Base-by-base conservation (phyloP, 768 basidiomycete genomes). In the Agaricus subrufescens region DNA sequence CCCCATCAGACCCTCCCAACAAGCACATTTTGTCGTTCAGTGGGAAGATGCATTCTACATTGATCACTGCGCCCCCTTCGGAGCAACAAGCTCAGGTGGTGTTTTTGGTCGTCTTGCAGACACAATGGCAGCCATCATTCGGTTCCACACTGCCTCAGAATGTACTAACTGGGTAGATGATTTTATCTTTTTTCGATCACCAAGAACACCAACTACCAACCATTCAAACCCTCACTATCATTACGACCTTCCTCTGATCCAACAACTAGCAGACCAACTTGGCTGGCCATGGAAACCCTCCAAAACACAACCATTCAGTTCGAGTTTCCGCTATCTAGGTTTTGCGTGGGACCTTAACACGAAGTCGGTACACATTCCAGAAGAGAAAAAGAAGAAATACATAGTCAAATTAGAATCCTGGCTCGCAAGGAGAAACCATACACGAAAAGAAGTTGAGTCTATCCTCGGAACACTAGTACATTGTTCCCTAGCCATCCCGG, bases 391-490 rank as follows among this genome's bases (percentile, higher is more conserved):
- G 7, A 4, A 2, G 0, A 67, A 68, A 31, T 74, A 74, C 44
- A 29, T 71, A 0, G 27, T 1, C 1, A 65, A 67, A 40, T 58
- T 76, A 0, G 25, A 26, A 1, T 4, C 45, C 0, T 72, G 66
- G 68, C 15, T 55, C 1, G 10, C 30, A 4, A 59, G 53, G 0
- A 15, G 26, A 0, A 56, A 51, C 1, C 60, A 66, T 23, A 47
- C 61, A 1, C 48, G 38, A 30, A 59, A 63, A 5, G 65, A 68
- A 4, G 59, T 61, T 0, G 65, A 74, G 29, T 65, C 60, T 0
- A 8, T 74, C 0, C 59, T 69, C 3, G 72, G 75, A 0, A 74
- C 71, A 0, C 60, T 77, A 0, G 68, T 72, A 14, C 75, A 77
- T 54, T 67, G 69, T 30, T 62, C 67, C 0, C 54, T 75, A 0